These are phyloP conservation scores for Hanseniaspora hatyaiensis DNA, from an alignment of 805 yeast species.

Conservation along the genomic window DNA sequence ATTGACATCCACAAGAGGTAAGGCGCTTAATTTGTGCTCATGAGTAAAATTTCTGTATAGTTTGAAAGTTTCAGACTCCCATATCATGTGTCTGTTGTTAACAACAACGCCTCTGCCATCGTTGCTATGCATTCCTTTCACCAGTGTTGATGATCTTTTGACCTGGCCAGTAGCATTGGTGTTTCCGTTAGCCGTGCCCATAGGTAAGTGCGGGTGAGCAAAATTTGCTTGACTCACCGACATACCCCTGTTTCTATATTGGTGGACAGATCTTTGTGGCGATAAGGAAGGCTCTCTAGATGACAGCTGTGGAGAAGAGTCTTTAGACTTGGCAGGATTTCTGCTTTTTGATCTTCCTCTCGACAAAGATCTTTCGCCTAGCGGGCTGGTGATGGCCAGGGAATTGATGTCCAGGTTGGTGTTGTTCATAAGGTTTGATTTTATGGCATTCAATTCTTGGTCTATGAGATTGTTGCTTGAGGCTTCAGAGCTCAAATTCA, in stretches of 20 bases:
- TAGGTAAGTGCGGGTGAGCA: constrained; percentile 15
- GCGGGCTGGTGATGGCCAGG: not conserved
- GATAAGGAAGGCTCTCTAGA: constrained; percentile 11
- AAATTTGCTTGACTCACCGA: constrained; percentile 16
- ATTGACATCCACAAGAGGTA: constrained; percentile 18
- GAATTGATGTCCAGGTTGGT: not conserved
- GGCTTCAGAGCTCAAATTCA: not conserved
- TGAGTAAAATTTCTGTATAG: constrained; percentile 25
- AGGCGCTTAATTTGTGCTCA: constrained; percentile 23
- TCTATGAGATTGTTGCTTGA: constrained; percentile 7
- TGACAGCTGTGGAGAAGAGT: constrained; percentile 1
- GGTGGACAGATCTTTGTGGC: constrained; percentile 11
- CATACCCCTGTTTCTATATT: constrained; percentile 23
- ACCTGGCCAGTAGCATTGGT: constrained; percentile 16
- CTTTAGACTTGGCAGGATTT: not conserved
- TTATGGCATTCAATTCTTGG: constrained; percentile 4
- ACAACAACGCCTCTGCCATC: constrained; percentile 12
- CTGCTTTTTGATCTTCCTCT: constrained; percentile 10
- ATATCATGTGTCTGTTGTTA: constrained; percentile 16
- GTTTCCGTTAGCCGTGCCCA: constrained; percentile 14
- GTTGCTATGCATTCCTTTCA: not conserved
- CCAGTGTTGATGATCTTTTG: constrained; percentile 9
- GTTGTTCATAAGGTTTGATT: not conserved
- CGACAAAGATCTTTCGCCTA: not conserved
- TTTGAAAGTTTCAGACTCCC: constrained; percentile 22